A percentile compares a stretch with the other conserved stretches of the same genome.
phyloP scores from a whole-genome alignment of 305 asterid species.

The Lippia alba region DNA sequence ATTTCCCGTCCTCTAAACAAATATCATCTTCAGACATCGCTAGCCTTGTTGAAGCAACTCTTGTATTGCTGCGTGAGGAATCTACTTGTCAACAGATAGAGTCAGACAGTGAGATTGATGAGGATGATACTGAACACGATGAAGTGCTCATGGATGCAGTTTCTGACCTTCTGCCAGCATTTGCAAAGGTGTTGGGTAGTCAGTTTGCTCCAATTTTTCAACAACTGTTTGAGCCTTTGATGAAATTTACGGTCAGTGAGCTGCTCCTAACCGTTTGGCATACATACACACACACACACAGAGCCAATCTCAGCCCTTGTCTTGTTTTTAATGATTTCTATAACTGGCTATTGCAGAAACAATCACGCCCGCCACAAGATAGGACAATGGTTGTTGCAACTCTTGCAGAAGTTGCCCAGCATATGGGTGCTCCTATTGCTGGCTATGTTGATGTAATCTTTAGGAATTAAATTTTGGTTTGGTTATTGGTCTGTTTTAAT shows the following conservation, averaged over 20 bases:
- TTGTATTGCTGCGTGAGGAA: conserved; percentile 80
- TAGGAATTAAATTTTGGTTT: conserved; percentile 10
- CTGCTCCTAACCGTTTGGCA: conserved; percentile 30
- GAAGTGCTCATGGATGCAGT: conserved; percentile 99
- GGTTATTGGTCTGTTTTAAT: conserved; percentile 7
- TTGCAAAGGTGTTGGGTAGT: conserved; percentile 89
- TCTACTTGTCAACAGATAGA: conserved; percentile 85
- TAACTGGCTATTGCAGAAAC: conserved; percentile 63
- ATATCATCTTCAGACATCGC: conserved; percentile 58
- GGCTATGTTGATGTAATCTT: conserved; percentile 79
- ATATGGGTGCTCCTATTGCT: conserved; percentile 98
- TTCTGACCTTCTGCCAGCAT: conserved; percentile 97
- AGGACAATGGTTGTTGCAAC: conserved; percentile 99
- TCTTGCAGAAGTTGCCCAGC: conserved; percentile 99
- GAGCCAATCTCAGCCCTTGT: conserved; percentile 1
- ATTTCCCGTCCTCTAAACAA: conserved; percentile 9
- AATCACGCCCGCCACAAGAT: conserved; percentile 85
- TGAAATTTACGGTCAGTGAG: conserved; percentile 86
- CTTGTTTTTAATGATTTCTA: conserved; percentile 30
- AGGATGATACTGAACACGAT: conserved; percentile 89
- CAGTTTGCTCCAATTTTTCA: conserved; percentile 88
- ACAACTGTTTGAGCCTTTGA: conserved; percentile 81
- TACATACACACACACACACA: background rate
- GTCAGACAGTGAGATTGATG: conserved; percentile 84
- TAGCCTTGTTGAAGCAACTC: conserved; percentile 78